Evolutionary conservation across 2,329 filamentous ascomycete species (phyloP).

Genomic region (Aspergillus versicolor): DNA sequence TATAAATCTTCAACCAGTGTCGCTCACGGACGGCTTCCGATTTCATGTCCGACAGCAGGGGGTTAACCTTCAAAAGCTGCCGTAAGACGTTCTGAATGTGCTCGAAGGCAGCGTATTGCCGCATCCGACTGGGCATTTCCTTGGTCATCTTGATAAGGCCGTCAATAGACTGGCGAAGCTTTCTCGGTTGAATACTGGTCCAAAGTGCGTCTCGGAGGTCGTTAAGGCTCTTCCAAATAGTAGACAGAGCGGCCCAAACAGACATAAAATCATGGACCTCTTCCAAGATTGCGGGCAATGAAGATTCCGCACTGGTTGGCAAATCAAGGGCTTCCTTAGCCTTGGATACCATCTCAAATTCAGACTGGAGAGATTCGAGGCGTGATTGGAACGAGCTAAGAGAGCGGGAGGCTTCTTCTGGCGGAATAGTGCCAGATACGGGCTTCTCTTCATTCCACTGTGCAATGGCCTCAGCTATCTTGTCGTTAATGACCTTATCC

Average conservation of each 20-base stretch:
- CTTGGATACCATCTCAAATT: conserved; percentile 90
- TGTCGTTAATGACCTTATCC: conserved; percentile 85
- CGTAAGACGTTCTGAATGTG: conserved; percentile 91
- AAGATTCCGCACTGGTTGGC: conserved; percentile 73
- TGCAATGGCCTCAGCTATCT: conserved; percentile 77
- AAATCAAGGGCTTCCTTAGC: conserved; percentile 96
- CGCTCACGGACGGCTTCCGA: conserved; percentile 94
- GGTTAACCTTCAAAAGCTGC: conserved; percentile 86
- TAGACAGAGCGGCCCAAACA: conserved; percentile 92
- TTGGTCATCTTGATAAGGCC: conserved; percentile 96
- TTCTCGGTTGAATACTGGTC: conserved; percentile 93
- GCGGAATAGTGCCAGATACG: conserved; percentile 89
- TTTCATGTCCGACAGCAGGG: conserved; percentile 83
- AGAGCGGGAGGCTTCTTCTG: conserved; percentile 81
- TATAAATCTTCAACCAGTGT: conserved; percentile 98
- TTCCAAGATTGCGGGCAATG: conserved; percentile 82
- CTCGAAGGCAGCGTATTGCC: conserved; percentile 99
- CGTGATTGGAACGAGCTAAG: conserved; percentile 79
- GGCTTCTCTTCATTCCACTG: conserved; percentile 98
- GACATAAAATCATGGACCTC: conserved; percentile 99
- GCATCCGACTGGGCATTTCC: conserved; percentile 98
- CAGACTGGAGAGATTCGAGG: conserved; percentile 79
- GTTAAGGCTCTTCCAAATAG: conserved; percentile 94
- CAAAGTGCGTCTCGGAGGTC: conserved; percentile 90
- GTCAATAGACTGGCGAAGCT: conserved; percentile 85